A percentile compares a stretch with the other conserved stretches of the same genome.
Evolutionary conservation across 768 basidiomycete genomes (phyloP).

Genomic region (Hypsizygus marmoreus): DNA sequence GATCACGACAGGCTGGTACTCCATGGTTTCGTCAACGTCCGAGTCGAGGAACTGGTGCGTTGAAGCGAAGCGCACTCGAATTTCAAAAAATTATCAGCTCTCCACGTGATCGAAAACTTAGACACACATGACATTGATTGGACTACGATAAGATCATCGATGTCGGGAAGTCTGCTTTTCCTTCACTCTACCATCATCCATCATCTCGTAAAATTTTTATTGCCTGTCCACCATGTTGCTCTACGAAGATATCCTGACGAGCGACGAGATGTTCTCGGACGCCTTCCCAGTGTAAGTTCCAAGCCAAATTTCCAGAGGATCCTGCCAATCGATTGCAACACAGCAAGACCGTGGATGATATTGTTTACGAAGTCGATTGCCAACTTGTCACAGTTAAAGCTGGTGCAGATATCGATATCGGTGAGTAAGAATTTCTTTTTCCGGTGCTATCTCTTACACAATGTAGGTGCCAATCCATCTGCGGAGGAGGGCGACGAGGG

Average conservation of each 20-base stretch:
- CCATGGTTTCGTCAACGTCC: slow-evolving; percentile 48
- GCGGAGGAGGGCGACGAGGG: slow-evolving; percentile 82
- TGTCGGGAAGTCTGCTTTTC: slow-evolving; percentile 16
- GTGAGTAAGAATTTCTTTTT: slow-evolving; percentile 38
- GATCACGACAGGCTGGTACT: slow-evolving; percentile 78
- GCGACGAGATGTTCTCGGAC: slow-evolving; percentile 93
- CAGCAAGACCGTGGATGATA: slow-evolving; percentile 77
- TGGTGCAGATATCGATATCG: slow-evolving; percentile 87
- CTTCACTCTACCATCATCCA: slow-evolving; percentile 18
- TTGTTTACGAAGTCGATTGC: slow-evolving; percentile 90
- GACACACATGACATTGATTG: slow-evolving; percentile 5
- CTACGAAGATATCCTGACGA: slow-evolving; percentile 70
- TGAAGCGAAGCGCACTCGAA: no score
- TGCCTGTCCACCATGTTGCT: slow-evolving; percentile 60
- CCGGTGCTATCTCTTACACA: background rate
- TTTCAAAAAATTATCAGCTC: slow-evolving; percentile 18
- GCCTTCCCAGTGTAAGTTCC: slow-evolving; percentile 79
- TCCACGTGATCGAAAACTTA: slow-evolving; percentile 26
- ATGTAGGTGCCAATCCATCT: slow-evolving; percentile 88
- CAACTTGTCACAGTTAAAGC: slow-evolving; percentile 64
- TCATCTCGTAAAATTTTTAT: slow-evolving; percentile 17
- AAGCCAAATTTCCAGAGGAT: slow-evolving; percentile 6
- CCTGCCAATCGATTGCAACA: slow-evolving; percentile 5
- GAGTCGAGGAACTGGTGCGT: background rate
- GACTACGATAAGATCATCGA: slow-evolving; percentile 42